Conservation (phyloP, 2,329 filamentous ascomycete species). For the Emericellopsis cladophorae region DNA sequence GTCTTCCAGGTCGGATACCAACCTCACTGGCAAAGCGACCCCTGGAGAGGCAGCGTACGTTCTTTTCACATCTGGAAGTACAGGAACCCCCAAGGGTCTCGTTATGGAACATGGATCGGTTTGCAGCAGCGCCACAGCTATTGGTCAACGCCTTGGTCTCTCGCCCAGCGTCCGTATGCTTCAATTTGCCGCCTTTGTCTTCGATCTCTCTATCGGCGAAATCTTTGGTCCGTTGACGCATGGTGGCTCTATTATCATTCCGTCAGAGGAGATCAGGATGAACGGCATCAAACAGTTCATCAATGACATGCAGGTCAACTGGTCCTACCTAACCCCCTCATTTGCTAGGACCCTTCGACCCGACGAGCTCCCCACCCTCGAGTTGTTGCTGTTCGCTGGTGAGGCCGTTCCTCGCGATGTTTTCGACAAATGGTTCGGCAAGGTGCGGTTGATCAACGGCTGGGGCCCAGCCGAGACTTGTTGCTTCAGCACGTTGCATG, state of each 20-base stretch:
- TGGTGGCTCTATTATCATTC: conserved; percentile 1
- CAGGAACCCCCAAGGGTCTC: conserved; percentile 11
- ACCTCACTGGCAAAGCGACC: not conserved
- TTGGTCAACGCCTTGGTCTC: conserved; percentile 9
- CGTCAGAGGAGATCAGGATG: not conserved
- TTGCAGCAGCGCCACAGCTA: conserved; percentile 3
- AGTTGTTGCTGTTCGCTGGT: conserved; percentile 4
- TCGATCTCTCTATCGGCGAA: conserved; percentile 3
- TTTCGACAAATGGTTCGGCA: conserved; percentile 4
- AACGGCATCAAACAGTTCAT: not conserved
- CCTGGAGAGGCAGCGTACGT: conserved; percentile 6
- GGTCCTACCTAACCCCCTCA: conserved; percentile 1
- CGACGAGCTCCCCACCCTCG: not conserved
- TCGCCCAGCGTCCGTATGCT: conserved; percentile 3
- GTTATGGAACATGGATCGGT: conserved; percentile 8
- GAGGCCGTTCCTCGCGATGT: conserved; percentile 4
- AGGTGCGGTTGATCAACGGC: conserved; percentile 3
- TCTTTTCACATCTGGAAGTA: conserved; percentile 12
- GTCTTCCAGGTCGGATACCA: not conserved
- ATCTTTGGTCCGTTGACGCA: conserved; percentile 1
- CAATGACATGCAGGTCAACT: not conserved
- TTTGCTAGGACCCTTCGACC: conserved; percentile 2
- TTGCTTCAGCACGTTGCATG: conserved; percentile 3
- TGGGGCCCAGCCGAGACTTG: conserved; percentile 6
- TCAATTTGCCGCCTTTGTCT: conserved; percentile 3